A percentile compares a stretch with the other conserved stretches of the same genome.
Conservation (phyloP, 768 basidiomycete species). For the Leccinum disarticulatum region DNA sequence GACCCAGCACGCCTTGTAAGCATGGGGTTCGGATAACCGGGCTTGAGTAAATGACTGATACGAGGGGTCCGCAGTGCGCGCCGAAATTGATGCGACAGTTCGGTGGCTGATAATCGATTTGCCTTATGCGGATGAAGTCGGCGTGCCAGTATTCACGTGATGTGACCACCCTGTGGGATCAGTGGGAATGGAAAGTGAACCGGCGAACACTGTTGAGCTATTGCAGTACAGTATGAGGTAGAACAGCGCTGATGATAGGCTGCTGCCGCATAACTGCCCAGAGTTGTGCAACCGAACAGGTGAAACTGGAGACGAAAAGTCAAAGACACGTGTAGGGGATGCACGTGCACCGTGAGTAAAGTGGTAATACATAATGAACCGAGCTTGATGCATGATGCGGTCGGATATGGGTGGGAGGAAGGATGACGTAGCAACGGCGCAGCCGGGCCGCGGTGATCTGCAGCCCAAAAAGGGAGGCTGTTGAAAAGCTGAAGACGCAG, state of each 20-base stretch:
- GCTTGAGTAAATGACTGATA: too few relatives aligned
- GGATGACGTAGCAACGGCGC: constrained; percentile 16
- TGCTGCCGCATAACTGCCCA: not conserved
- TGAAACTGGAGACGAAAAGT: constrained; percentile 1
- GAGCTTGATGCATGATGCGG: not conserved
- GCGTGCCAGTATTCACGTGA: not conserved
- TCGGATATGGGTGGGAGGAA: constrained; percentile 1
- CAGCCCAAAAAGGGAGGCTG: constrained; percentile 23
- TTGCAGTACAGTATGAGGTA: not conserved
- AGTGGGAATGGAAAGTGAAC: not conserved
- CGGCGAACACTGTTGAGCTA: not conserved
- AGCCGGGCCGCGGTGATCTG: constrained; percentile 23
- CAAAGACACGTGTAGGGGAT: constrained; percentile 9
- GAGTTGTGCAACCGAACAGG: not conserved
- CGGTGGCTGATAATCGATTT: too few relatives aligned
- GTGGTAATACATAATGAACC: not conserved
- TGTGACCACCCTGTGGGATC: not conserved
- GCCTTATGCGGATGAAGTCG: not conserved
- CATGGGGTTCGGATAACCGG: too few relatives aligned
- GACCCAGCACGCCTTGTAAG: too few relatives aligned
- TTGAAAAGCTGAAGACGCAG: not conserved
- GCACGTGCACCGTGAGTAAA: not conserved
- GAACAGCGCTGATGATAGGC: not conserved
- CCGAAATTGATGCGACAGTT: constrained; percentile 1
- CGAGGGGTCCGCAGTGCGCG: not conserved